Evolutionary conservation across 2,329 filamentous ascomycete genomes (phyloP).

Genomic region (Aspergillus sp.): DNA sequence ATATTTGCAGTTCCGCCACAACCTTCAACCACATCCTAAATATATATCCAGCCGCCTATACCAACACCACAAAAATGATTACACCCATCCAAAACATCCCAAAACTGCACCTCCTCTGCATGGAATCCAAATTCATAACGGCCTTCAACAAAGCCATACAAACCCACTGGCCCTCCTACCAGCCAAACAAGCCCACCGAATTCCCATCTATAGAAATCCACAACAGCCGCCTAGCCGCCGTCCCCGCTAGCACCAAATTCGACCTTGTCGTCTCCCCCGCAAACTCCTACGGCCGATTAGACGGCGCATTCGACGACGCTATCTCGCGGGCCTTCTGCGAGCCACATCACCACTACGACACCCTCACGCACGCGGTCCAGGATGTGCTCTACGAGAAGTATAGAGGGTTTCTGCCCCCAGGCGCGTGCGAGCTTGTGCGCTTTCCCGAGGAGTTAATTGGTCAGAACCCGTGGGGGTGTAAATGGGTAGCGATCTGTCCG

Average conservation of each 20-base stretch:
- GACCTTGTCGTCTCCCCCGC: conserved; percentile 56
- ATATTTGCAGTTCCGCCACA: background rate
- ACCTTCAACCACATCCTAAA: background rate
- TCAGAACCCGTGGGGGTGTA: conserved; percentile 44
- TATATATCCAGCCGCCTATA: background rate
- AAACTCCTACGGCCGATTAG: conserved; percentile 56
- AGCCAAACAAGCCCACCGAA: conserved; percentile 23
- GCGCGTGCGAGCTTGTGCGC: conserved; percentile 50
- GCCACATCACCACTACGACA: conserved; percentile 46
- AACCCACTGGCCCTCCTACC: conserved; percentile 30
- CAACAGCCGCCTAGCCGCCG: conserved; percentile 39
- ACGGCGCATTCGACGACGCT: conserved; percentile 57
- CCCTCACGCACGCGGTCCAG: conserved; percentile 50
- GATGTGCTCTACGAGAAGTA: conserved; percentile 47
- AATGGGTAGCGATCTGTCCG: conserved; percentile 52
- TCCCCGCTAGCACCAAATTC: conserved; percentile 41
- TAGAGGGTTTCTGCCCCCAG: conserved; percentile 53
- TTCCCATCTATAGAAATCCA: conserved; percentile 33
- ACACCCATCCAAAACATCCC: conserved; percentile 29
- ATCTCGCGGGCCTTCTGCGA: conserved; percentile 51
- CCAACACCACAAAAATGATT: background rate
- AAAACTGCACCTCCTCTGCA: conserved; percentile 45
- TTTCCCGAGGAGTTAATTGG: conserved; percentile 42
- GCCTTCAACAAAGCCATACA: conserved; percentile 43
- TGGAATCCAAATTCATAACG: conserved; percentile 36